phyloP scores from a whole-genome alignment of 805 yeast species.

The Candida sonorensis region DNA sequence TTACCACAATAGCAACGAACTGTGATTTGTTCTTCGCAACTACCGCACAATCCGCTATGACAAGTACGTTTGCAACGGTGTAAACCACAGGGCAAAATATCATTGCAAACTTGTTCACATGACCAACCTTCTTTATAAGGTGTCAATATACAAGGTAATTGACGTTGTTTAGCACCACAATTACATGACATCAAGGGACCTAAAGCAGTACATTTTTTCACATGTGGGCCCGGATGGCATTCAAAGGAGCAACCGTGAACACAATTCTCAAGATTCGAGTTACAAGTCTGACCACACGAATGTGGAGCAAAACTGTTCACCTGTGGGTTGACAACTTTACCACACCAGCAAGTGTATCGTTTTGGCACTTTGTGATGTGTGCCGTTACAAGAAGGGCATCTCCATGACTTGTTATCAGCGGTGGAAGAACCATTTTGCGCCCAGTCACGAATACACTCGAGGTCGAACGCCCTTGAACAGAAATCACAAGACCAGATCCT shows the following conservation, averaged over 20 bases:
- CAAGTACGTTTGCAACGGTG: constrained; percentile 62
- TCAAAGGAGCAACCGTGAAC: constrained; percentile 66
- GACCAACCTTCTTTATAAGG: constrained; percentile 63
- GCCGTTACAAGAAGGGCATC: constrained; percentile 78
- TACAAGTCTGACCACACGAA: constrained; percentile 84
- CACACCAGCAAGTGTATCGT: constrained; percentile 82
- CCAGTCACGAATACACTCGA: constrained; percentile 84
- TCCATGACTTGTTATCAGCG: constrained; percentile 55
- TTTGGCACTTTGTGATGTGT: constrained; percentile 41
- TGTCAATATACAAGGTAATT: constrained; percentile 67
- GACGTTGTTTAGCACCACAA: constrained; percentile 65
- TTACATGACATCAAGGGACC: constrained; percentile 65
- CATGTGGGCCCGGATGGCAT: constrained; percentile 91
- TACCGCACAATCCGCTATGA: constrained; percentile 81
- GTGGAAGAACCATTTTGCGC: constrained; percentile 69
- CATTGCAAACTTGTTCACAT: constrained; percentile 58
- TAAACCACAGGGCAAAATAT: constrained; percentile 59
- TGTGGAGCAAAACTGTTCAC: constrained; percentile 61
- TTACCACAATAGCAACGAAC: constrained; percentile 75
- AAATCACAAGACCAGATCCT: constrained; percentile 71
- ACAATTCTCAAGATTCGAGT: constrained; percentile 46
- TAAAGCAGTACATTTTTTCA: constrained; percentile 65
- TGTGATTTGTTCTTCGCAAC: constrained; percentile 44
- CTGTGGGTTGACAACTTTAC: constrained; percentile 62
- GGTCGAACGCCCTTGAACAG: constrained; percentile 81